Conservation (phyloP, 2,329 filamentous ascomycete genomes). For the Paecilomyces sp. region DNA sequence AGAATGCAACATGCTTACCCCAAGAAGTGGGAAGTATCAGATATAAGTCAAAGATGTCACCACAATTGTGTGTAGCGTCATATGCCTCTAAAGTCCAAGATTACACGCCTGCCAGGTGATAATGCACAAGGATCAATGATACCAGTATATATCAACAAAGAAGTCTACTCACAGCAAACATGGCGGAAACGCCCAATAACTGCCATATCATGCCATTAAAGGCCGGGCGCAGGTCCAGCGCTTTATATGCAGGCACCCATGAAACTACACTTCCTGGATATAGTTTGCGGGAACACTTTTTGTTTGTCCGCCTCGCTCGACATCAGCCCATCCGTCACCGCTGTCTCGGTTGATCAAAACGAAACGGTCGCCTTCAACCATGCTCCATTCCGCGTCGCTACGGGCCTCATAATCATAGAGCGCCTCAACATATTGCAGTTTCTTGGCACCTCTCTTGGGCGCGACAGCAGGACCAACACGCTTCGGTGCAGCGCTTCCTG, state of each 20-base stretch:
- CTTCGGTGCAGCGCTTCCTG: conserved; percentile 52
- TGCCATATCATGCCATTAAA: not conserved
- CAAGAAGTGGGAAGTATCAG: not conserved
- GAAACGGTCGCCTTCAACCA: conserved; percentile 85
- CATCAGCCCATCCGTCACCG: conserved; percentile 94
- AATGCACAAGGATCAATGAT: not conserved
- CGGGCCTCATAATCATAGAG: conserved; percentile 86
- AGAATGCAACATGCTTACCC: not conserved
- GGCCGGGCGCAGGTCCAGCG: not conserved
- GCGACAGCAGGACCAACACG: conserved; percentile 91
- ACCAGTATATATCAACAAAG: not conserved
- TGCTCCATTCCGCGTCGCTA: conserved; percentile 79
- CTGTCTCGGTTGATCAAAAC: conserved; percentile 81
- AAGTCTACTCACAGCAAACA: not conserved
- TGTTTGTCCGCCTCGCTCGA: conserved; percentile 79
- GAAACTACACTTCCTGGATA: conserved; percentile 60
- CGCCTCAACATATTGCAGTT: conserved; percentile 86
- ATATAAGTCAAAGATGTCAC: not conserved
- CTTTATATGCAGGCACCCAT: conserved; percentile 20
- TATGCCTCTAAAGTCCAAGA: not conserved
- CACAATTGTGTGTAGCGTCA: not conserved
- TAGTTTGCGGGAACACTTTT: conserved; percentile 94
- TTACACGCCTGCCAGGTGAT: not conserved
- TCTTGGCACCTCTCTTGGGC: conserved; percentile 84
- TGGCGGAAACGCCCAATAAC: not conserved